A percentile compares a stretch with the other conserved stretches of the same genome.
These are phyloP conservation scores for Alternaria infectoria DNA, from an alignment of 2,329 filamentous ascomycete genomes.

Conservation along the genomic window DNA sequence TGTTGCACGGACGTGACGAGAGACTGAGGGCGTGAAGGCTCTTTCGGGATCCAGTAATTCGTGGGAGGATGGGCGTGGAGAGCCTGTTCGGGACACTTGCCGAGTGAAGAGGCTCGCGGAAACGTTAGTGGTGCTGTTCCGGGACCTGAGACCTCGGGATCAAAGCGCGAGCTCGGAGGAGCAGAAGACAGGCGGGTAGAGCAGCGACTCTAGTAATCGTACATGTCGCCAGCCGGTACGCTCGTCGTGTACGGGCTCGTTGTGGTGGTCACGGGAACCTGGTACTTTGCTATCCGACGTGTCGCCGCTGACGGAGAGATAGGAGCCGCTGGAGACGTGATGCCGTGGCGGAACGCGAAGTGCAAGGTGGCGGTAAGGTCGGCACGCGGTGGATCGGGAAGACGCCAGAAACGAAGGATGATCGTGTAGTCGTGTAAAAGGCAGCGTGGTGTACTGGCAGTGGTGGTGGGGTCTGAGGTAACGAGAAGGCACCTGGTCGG, in stretches of 20 bases:
- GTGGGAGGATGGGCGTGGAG: not conserved
- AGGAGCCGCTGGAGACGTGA: constrained; percentile 1
- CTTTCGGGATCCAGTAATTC: not conserved
- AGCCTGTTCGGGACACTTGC: constrained; percentile 1
- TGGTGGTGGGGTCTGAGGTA: constrained; percentile 12
- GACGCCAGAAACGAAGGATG: not conserved
- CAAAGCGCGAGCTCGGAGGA: constrained; percentile 15
- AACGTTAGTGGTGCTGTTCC: constrained; percentile 10
- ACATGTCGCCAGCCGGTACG: constrained; percentile 18
- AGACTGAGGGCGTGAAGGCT: not conserved
- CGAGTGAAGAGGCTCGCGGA: constrained; percentile 8
- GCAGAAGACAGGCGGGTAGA: constrained; percentile 8
- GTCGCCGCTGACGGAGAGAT: constrained; percentile 9
- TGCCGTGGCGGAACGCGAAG: not conserved
- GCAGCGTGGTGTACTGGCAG: constrained; percentile 1
- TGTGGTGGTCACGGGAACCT: not conserved
- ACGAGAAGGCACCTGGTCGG: constrained; percentile 12
- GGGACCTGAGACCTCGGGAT: constrained; percentile 10
- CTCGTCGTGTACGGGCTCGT: constrained; percentile 8
- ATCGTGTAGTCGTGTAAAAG: not conserved
- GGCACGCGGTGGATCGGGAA: not conserved
- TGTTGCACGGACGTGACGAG: constrained; percentile 22
- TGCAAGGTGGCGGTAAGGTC: not conserved
- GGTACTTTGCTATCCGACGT: constrained; percentile 4
- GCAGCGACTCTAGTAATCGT: constrained; percentile 4